These are phyloP conservation scores for Chaetomidium leptoderma DNA, from an alignment of 495 filamentous ascomycete species.

Conservation along the genomic window DNA sequence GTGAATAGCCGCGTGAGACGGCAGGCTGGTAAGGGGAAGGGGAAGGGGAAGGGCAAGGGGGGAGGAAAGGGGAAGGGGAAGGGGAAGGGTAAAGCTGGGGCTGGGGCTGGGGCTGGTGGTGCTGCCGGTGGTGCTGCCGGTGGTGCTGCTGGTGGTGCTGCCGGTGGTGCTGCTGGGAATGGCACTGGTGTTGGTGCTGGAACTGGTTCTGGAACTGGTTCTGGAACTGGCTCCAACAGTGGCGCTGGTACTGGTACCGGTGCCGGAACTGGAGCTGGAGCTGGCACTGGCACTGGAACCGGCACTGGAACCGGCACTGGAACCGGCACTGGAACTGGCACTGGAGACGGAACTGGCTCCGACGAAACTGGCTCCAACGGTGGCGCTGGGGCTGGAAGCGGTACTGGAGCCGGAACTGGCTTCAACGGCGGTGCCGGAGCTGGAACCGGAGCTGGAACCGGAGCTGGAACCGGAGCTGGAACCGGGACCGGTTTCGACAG, in stretches of 20 bases:
- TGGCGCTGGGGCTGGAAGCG: too few species aligned
- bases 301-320: not conserved
- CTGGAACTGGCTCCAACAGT: too few species aligned
- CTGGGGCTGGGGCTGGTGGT: not conserved
- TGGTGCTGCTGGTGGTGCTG: not conserved
- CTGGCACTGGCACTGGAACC: not conserved
- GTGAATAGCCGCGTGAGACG: not conserved
- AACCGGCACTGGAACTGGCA: not conserved
- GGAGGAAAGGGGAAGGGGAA: slow-evolving; percentile 6
- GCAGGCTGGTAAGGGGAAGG: not conserved
- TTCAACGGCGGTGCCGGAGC: too few species aligned
- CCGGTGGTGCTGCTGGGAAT: not conserved
- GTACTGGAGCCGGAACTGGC: too few species aligned
- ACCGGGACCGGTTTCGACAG: not conserved
- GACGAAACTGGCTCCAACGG: not conserved
- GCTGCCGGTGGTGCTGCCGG: not conserved
- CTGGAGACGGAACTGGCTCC: not conserved
- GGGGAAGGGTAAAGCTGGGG: slow-evolving; percentile 3
- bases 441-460: not conserved
- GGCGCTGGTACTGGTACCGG: not conserved
- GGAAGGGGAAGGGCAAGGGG: not conserved
- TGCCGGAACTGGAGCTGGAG: not conserved
- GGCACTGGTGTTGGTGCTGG: not conserved
- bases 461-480: not conserved
- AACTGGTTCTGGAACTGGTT: not conserved